Evolutionary conservation across 2,329 filamentous ascomycete genomes (phyloP).

Genomic region (Colletotrichum noveboracense): DNA sequence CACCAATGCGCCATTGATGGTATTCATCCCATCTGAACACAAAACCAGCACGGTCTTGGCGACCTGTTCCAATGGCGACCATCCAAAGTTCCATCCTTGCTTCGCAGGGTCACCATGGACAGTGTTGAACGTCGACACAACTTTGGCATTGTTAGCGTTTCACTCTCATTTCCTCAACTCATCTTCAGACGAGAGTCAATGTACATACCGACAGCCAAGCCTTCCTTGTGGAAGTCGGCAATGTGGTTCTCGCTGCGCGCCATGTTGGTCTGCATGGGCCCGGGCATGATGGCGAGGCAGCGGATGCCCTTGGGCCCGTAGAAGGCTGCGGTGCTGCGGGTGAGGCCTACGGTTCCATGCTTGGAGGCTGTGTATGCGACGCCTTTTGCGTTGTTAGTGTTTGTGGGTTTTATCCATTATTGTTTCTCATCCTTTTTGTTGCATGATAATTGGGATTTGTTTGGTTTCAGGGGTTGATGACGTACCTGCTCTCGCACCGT

Average conservation of each 20-base stretch:
- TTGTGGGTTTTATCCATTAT: background rate
- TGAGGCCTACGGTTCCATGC: constrained; percentile 57
- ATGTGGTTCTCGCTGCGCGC: background rate
- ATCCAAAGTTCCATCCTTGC: constrained; percentile 5
- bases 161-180: accelerated
- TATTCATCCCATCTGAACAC: constrained; percentile 12
- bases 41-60: constrained; percentile 7
- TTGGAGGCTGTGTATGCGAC: constrained; percentile 59
- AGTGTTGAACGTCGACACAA: constrained; percentile 1
- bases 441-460: accelerated
- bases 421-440: background rate
- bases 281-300: constrained; percentile 41
- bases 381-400: constrained; percentile 28
- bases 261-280: constrained; percentile 63
- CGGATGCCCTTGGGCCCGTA: constrained; percentile 59
- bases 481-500: constrained; percentile 1
- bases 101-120: background rate
- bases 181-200: accelerated
- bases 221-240: background rate
- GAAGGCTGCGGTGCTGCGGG: constrained; percentile 61
- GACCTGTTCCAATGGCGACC: constrained; percentile 1
- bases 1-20: constrained; percentile 10
- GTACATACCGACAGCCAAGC: background rate
- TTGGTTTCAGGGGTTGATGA: background rate
- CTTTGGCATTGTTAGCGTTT: background rate